Percentiles rank a stretch among this genome's conserved stretches.
Conservation (phyloP, 495 filamentous ascomycete genomes). For the Parmelia sp. region DNA sequence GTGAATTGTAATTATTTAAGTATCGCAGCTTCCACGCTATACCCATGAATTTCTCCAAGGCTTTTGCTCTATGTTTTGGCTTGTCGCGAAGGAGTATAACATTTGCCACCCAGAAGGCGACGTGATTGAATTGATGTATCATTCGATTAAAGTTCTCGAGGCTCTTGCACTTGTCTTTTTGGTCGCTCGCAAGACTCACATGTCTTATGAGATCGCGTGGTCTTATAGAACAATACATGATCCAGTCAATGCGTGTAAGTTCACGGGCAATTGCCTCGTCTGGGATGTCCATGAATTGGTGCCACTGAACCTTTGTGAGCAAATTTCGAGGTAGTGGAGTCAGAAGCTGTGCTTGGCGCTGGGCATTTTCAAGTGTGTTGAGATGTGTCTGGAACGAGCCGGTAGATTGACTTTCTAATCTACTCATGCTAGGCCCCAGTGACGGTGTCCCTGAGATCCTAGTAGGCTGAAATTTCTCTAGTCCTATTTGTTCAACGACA, state of each 20-base stretch:
- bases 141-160: constrained; percentile 84
- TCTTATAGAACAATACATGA: constrained; percentile 94
- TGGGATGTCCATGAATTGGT: constrained; percentile 69
- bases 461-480: constrained; percentile 39
- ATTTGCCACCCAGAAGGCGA: constrained; percentile 85
- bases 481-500: constrained; percentile 27
- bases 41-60: constrained; percentile 90
- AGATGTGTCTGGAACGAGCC: constrained; percentile 48
- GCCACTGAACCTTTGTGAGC: constrained; percentile 74
- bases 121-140: constrained; percentile 93
- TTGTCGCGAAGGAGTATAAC: constrained; percentile 92
- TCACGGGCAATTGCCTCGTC: constrained; percentile 84
- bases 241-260: constrained; percentile 92
- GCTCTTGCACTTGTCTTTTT: constrained; percentile 64
- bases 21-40: constrained; percentile 76
- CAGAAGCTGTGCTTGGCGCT: constrained; percentile 61
- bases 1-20: constrained; percentile 93
- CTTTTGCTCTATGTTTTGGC: constrained; percentile 84
- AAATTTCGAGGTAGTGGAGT: constrained; percentile 52
- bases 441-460: constrained; percentile 41
- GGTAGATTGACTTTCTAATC: constrained; percentile 40
- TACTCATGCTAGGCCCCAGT: constrained; percentile 37
- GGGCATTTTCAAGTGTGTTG: constrained; percentile 62
- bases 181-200: constrained; percentile 64
- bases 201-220: constrained; percentile 89